Base-by-base conservation (phyloP, 2,329 filamentous ascomycete genomes). In the Trichophyton simii region DNA sequence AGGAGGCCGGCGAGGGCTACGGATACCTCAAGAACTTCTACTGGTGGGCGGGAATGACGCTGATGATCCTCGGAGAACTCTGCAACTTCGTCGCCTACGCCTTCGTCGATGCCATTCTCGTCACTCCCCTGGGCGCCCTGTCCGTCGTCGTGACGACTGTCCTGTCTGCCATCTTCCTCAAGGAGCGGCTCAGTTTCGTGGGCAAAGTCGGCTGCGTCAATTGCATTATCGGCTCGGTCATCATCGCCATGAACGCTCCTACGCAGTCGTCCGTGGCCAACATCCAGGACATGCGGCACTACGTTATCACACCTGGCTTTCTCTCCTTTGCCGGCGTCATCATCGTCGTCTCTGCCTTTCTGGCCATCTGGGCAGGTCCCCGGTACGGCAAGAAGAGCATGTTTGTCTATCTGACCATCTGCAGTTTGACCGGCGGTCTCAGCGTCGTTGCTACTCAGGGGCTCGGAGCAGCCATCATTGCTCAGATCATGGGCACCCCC, bases 31-130 rank as follows among this genome's bases (percentile, higher is more conserved):
- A 95, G 78, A 97, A 97, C 70, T 80, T 80, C 20, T 96, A 83
- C 78, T 99, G 94, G 94, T 99, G 94, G 94, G 75, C 79, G 1
- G 94, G 94, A 68, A 97, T 99, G 94, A 91, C 79, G 0, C 81
- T 97, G 63, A 97, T 99, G 94, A 96, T 97, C 68, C 69, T 97
- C 50, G 94, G 94, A 67, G 94, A 99, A 75, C 84, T 96, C 61
- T 95, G 90, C 83, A 99, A 99, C 76, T 95, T 97, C 72, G 89
- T 92, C 72, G 94, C 94, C 60, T 97, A 97, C 72, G 89, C 91
- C 61, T 97, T 97, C 69, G 94, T 94, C 65, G 94, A 97, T 73
- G 92, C 92, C 63, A 96, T 97, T 68, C 79, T 97, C 65, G 92
- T 97, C 60, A 96, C 92, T 0, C 91, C 92, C 3, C 79, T 97